A percentile compares a stretch with the other conserved stretches of the same genome.
phyloP scores from a whole-genome alignment of 495 filamentous ascomycete species.

The Aspergillus steynii region DNA sequence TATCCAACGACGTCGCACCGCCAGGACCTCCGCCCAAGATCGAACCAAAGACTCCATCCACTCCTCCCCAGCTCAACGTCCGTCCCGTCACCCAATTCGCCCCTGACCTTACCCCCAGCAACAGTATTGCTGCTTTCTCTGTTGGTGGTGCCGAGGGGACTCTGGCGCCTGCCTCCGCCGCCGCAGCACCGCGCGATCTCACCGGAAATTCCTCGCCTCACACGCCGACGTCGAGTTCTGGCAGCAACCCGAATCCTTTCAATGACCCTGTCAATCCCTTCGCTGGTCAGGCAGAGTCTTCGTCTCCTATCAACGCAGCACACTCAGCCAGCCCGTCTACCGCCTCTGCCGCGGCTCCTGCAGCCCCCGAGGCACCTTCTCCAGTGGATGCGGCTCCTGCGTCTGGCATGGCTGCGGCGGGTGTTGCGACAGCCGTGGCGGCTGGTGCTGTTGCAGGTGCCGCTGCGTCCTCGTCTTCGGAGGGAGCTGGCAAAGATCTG shows the following conservation, averaged over 20 bases:
- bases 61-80: constrained; percentile 80
- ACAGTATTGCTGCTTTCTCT: constrained; percentile 36
- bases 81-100: constrained; percentile 87
- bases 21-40: constrained; percentile 34
- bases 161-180: constrained; percentile 29
- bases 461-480: constrained; percentile 33
- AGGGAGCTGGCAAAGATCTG: constrained; percentile 38
- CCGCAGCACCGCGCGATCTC: constrained; percentile 35
- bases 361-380: constrained; percentile 12
- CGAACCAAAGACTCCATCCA: constrained; percentile 38
- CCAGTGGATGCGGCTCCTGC: not conserved
- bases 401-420: constrained; percentile 3
- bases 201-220: constrained; percentile 39
- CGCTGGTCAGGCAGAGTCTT: constrained; percentile 45
- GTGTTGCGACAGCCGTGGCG: constrained; percentile 41
- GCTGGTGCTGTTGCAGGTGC: constrained; percentile 37
- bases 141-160: constrained; percentile 35
- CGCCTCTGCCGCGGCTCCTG: not conserved
- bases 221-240: constrained; percentile 42
- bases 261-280: constrained; percentile 56
- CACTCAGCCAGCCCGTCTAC: constrained; percentile 8
- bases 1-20: constrained; percentile 32
- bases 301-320: constrained; percentile 24
- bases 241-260: constrained; percentile 44
- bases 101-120: constrained; percentile 58